Base-by-base conservation (phyloP, 495 filamentous ascomycete genomes). In the Aspergillus taichungensis region DNA sequence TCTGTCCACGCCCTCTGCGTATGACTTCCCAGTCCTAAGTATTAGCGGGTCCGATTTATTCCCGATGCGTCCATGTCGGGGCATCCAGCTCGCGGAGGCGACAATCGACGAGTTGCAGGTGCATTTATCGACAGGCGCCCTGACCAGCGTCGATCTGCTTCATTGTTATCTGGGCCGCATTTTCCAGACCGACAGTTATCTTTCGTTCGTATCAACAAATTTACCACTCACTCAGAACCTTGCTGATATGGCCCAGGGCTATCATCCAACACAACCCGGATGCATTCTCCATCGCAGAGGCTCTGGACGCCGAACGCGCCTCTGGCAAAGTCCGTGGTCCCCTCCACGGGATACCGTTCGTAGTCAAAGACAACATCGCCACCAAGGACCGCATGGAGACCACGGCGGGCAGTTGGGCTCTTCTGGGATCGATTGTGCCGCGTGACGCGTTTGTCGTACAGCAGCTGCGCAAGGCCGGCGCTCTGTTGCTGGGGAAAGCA, bases 361-460 rank as follows among this genome's bases (percentile, higher is more conserved):
- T 85, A 12, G 73, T 86, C 49, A 87, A 87, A 61, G 82, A 87
- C 65, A 88, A 84, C 64, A 85, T 87, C 45, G 83, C 76, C 13
- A 82, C 78, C 2, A 73, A 72, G 38, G 84, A 87, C 49, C 69
- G 73, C 35, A 80, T 87, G 81, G 76, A 83, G 54, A 85, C 82
- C 14, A 84, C 79, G 3, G 74, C 71, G 13, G 71, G 71, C 27
- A 73, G 67, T 56, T 75, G 67, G 68, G 79, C 77, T 37, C 70
- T 87, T 1, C 57, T 84, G 0, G 83, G 80, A 6, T 78, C 70
- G 40, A 62, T 82, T 8, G 77, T 84, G 0, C 84, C 83, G 0
- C 70, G 79, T 29, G 82, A 87, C 62, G 75, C 83, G 8, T 55
- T 67, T 40, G 80, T 87, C 2, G 76, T 87, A 4, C 46, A 68